phyloP scores from a whole-genome alignment of 768 basidiomycete genomes.

The Lentinula lateritia region DNA sequence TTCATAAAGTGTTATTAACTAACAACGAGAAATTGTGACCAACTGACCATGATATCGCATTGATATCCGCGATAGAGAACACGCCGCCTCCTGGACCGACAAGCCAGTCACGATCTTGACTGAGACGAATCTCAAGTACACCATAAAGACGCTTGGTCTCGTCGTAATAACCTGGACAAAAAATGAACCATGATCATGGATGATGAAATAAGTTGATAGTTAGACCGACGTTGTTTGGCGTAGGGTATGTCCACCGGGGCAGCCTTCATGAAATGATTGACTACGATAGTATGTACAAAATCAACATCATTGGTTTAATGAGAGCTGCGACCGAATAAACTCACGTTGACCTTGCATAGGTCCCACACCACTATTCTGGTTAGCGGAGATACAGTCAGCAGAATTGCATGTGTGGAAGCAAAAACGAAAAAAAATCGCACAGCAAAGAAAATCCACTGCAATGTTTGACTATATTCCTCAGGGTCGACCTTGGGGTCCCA shows the following conservation, averaged over 20 bases:
- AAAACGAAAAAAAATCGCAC: conserved; percentile 26
- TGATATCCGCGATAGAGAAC: conserved; percentile 69
- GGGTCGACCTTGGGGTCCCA: conserved; percentile 50
- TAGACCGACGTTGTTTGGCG: conserved; percentile 51
- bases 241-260: conserved; percentile 68
- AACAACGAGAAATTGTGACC: background rate
- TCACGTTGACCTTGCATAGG: conserved; percentile 80
- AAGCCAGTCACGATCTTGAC: conserved; percentile 63
- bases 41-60: conserved; percentile 55
- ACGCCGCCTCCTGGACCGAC: conserved; percentile 70
- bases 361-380: conserved; percentile 34
- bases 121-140: conserved; percentile 78
- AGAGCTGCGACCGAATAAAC: background rate
- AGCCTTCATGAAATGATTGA: conserved; percentile 63
- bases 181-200: conserved; percentile 6
- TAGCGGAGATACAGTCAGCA: background rate
- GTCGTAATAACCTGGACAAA: conserved; percentile 57
- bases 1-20: conserved; percentile 17
- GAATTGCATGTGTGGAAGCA: background rate
- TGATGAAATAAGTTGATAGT: background rate
- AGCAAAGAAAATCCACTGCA: conserved; percentile 88
- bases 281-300: conserved; percentile 20
- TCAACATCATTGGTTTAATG: background rate
- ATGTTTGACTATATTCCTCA: conserved; percentile 61
- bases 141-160: conserved; percentile 81